Conservation (phyloP, 1,139 yeast genomes). For the Yamadazyma sp. region DNA sequence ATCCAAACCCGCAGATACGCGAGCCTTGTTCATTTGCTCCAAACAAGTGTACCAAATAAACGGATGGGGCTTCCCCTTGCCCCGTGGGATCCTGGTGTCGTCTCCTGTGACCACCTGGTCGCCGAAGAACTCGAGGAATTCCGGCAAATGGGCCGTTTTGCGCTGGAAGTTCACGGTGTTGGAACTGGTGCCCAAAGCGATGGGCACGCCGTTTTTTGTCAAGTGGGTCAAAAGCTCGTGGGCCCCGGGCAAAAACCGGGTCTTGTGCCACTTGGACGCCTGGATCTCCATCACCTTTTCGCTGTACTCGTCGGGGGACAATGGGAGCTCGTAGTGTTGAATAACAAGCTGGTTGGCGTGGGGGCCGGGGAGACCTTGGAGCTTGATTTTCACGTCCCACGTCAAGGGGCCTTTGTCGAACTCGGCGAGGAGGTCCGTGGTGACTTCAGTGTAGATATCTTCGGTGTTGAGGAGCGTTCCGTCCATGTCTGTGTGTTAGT, state of each 20-base stretch:
- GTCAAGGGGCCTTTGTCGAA: slow-evolving; percentile 78
- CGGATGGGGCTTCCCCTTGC: slow-evolving; percentile 90
- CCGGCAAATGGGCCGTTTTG: slow-evolving; percentile 68
- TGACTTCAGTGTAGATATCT: slow-evolving; percentile 79
- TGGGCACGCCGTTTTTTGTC: slow-evolving; percentile 54
- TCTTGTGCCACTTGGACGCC: slow-evolving; percentile 57
- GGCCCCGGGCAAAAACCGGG: slow-evolving; percentile 83
- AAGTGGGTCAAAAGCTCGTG: slow-evolving; percentile 60
- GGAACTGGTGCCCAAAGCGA: slow-evolving; percentile 93
- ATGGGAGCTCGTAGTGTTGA: slow-evolving; percentile 64
- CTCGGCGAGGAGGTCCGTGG: slow-evolving; percentile 61
- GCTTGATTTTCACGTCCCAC: slow-evolving; percentile 83
- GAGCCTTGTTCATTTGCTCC: slow-evolving; percentile 57
- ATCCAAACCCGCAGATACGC: slow-evolving; percentile 31
- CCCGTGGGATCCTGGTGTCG: slow-evolving; percentile 74
- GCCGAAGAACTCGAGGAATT: slow-evolving; percentile 63
- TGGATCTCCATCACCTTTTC: slow-evolving; percentile 56
- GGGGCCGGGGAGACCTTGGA: slow-evolving; percentile 91
- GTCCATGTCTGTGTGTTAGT: slow-evolving; percentile 68
- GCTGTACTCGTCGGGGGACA: slow-evolving; percentile 62
- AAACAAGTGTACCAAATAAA: slow-evolving; percentile 89
- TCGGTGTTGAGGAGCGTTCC: slow-evolving; percentile 91
- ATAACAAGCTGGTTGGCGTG: slow-evolving; percentile 61
- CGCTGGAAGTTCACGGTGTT: slow-evolving; percentile 54
- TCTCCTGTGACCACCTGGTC: slow-evolving; percentile 83